Evolutionary conservation across 768 basidiomycete genomes (phyloP).

Genomic region (Xanthoconium stramineum): DNA sequence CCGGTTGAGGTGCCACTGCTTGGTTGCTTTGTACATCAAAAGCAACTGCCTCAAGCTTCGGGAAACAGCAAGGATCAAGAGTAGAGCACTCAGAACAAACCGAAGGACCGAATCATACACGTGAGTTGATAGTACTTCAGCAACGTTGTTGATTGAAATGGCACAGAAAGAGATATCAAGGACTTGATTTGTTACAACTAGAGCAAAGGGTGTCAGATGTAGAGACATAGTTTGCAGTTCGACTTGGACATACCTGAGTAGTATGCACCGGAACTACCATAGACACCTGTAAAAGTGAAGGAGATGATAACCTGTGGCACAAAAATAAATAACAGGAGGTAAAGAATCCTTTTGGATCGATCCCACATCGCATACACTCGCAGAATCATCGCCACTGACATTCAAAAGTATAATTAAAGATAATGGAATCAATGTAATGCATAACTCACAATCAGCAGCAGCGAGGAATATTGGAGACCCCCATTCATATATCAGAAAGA

Average conservation of each 20-base stretch:
- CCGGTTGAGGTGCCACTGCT: too few relatives aligned
- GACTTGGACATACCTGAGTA: neutral
- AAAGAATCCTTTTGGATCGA: neutral
- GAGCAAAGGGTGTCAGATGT: too few relatives aligned
- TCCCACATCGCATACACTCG: neutral
- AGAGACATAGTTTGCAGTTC: too few relatives aligned
- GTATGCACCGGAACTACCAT: neutral
- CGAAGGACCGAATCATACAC: too few relatives aligned
- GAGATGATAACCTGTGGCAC: neutral
- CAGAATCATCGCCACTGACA: neutral
- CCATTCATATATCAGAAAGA: neutral
- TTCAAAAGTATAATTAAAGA: neutral
- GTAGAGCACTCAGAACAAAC: too few relatives aligned
- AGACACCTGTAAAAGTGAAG: neutral
- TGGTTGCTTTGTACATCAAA: too few relatives aligned
- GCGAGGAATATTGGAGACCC: neutral
- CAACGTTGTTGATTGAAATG: too few relatives aligned
- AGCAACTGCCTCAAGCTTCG: too few relatives aligned
- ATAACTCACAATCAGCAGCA: neutral
- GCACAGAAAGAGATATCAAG: too few relatives aligned
- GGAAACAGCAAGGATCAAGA: too few relatives aligned
- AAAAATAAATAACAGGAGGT: neutral
- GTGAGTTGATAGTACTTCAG: too few relatives aligned
- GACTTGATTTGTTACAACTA: too few relatives aligned
- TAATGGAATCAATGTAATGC: neutral